phyloP scores from a whole-genome alignment of 225 moss, liverwort and hornwort genomes.

The Polytrichum formosum region DNA sequence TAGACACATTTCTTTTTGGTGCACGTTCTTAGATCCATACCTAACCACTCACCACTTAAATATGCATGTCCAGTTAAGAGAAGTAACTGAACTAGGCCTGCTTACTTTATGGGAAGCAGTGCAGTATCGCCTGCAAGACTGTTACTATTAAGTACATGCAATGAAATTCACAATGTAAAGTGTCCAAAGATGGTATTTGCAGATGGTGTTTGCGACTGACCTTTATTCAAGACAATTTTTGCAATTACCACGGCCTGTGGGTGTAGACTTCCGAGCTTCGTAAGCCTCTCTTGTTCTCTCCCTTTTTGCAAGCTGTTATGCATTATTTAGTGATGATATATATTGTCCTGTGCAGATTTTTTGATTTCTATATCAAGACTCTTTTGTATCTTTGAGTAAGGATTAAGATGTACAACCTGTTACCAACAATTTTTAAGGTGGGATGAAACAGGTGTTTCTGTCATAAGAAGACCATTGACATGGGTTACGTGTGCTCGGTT shows the following conservation, averaged over 20 bases:
- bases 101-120: too few relatives aligned
- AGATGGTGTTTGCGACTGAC: slow-evolving; percentile 95
- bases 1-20: too few relatives aligned
- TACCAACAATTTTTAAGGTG: background rate
- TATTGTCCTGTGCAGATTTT: slow-evolving; percentile 2
- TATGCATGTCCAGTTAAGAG: too few relatives aligned
- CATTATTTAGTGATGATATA: background rate
- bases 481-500: slow-evolving; percentile 96
- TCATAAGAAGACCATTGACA: slow-evolving; percentile 96
- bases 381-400: too few relatives aligned
- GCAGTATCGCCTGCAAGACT: too few relatives aligned
- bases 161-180: too few relatives aligned
- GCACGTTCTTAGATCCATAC: too few relatives aligned
- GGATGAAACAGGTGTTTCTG: slow-evolving; percentile 73
- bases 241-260: slow-evolving; percentile 82
- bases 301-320: slow-evolving; percentile 3
- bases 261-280: slow-evolving; percentile 97
- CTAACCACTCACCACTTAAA: too few relatives aligned
- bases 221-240: slow-evolving; percentile 81
- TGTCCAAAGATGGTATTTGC: slow-evolving; percentile 13
- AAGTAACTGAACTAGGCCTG: too few relatives aligned
- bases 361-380: too few relatives aligned
- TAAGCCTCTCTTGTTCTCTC: slow-evolving; percentile 23
- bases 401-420: too few relatives aligned
- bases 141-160: too few relatives aligned